phyloP scores from a whole-genome alignment of 768 basidiomycete species.

The Psilocybe cubensis region DNA sequence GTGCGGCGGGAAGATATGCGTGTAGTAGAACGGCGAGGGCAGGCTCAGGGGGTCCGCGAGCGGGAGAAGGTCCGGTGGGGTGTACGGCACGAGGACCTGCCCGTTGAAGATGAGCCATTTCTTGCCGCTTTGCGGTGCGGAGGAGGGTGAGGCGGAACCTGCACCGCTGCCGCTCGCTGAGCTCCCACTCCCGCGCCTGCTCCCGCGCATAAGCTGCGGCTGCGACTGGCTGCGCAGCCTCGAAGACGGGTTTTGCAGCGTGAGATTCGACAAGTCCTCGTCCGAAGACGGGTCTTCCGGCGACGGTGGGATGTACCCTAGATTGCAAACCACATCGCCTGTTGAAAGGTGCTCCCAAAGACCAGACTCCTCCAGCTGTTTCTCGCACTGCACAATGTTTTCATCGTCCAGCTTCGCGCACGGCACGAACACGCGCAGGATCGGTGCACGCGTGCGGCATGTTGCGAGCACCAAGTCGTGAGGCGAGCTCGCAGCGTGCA shows the following conservation, averaged over 20 bases:
- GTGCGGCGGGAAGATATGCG: conserved; percentile 57
- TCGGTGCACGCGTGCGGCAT: conserved; percentile 67
- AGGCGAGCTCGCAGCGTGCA: conserved; percentile 36
- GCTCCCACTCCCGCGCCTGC: not conserved
- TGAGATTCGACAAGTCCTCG: conserved; percentile 11
- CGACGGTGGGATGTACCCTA: conserved; percentile 70
- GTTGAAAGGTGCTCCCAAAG: conserved; percentile 78
- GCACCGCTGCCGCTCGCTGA: not conserved
- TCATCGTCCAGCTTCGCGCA: conserved; percentile 56
- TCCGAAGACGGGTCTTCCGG: conserved; percentile 30
- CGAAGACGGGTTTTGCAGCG: not conserved
- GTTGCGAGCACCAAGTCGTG: conserved; percentile 69
- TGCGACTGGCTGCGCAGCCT: not conserved
- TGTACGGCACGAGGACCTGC: conserved; percentile 59
- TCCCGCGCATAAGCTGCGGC: conserved; percentile 8
- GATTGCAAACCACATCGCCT: conserved; percentile 80
- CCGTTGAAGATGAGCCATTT: conserved; percentile 84
- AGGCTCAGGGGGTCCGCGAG: conserved; percentile 61
- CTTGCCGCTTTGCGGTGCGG: conserved; percentile 8
- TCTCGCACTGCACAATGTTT: conserved; percentile 61
- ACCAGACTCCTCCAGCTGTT: conserved; percentile 66
- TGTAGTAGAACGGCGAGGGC: conserved; percentile 78
- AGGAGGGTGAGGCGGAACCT: conserved; percentile 5
- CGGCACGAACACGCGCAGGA: conserved; percentile 77
- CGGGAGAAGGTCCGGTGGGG: conserved; percentile 57